Evolutionary conservation across 2,329 filamentous ascomycete genomes (phyloP).

Genomic region (Nemania diffusa): DNA sequence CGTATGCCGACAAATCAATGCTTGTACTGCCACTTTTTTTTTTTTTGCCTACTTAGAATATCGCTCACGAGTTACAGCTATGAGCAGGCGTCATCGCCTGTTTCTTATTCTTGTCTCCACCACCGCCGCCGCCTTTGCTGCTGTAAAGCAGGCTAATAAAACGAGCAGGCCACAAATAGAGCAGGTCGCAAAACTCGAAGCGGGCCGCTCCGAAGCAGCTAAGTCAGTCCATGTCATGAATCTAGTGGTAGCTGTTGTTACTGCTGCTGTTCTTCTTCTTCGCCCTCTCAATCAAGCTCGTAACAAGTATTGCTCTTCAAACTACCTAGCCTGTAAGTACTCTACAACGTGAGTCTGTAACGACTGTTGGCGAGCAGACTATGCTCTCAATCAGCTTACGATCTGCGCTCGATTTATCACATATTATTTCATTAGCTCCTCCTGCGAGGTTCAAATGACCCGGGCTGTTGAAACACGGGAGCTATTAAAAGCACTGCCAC

Average conservation of each 20-base stretch:
- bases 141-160: not conserved
- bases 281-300: not conserved
- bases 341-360: not conserved
- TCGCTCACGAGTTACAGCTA: too few relatives aligned
- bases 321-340: constrained; percentile 5
- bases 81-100: too few relatives aligned
- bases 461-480: constrained; percentile 17
- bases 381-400: not conserved
- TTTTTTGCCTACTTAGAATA: too few relatives aligned
- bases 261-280: not conserved
- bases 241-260: too few relatives aligned
- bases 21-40: not conserved
- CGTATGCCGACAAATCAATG: not conserved
- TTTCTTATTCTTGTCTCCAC: not conserved
- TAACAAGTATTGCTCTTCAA: constrained; percentile 2
- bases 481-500: constrained; percentile 28
- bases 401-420: not conserved
- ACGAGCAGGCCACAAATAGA: not conserved
- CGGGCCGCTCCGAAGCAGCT: not conserved
- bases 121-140: not conserved
- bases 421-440: not conserved
- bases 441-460: constrained; percentile 13
- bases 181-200: not conserved
- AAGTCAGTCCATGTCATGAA: constrained; percentile 7
- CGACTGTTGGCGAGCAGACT: not conserved